Base-by-base conservation (phyloP, 192 early-diverging fungal species). In the Borealophlyctis nickersoniae region DNA sequence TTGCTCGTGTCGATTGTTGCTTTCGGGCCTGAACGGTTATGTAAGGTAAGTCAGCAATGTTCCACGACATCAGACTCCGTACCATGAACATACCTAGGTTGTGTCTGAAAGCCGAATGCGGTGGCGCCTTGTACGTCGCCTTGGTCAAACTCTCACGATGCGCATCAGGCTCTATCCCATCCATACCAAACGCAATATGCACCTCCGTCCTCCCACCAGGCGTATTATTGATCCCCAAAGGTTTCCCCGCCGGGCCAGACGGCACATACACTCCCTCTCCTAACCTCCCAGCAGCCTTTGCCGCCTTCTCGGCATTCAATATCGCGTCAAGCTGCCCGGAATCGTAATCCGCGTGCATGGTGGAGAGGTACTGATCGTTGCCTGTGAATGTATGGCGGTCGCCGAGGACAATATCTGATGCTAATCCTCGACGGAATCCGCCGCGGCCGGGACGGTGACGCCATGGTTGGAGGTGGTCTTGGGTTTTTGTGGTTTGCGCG, bases 341-440 rank as follows among this genome's bases (percentile, higher is more conserved):
- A 4, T 30, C 35, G 36, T 54, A 81, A 48, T 77, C 67, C 3
- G 54, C 22, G 7, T 55, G 31, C 71, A 77, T 71, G 0, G 79
- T 81, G 0, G 79, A 56, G 5, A 32, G 29, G 36, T 63, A 74
- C 39, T 77, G 61, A 4, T 35, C 30, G 7, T 23, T 4, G 0
- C 39, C 32, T 2, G 29, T 27, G 58, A 55, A 73, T 30, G 57
- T 36, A 16, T 11, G n/a, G 26, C 55, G 53, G 51, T 77, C 72
- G 11, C 76, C 80, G 11, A 78, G 50, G 9, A 76, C 69, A 71
- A 81, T 81, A 51, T 76, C 80, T 11, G 75, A 73, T 23, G 63
- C 57, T 2, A 76, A 60, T 23, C 73, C 70, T 35, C 48, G 39
- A 52, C n/a, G 60, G 39, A 45, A 45, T 45, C 39, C 39, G 7